Conservation (phyloP, 2,329 filamentous ascomycete genomes). For the Trichoderma sp. region DNA sequence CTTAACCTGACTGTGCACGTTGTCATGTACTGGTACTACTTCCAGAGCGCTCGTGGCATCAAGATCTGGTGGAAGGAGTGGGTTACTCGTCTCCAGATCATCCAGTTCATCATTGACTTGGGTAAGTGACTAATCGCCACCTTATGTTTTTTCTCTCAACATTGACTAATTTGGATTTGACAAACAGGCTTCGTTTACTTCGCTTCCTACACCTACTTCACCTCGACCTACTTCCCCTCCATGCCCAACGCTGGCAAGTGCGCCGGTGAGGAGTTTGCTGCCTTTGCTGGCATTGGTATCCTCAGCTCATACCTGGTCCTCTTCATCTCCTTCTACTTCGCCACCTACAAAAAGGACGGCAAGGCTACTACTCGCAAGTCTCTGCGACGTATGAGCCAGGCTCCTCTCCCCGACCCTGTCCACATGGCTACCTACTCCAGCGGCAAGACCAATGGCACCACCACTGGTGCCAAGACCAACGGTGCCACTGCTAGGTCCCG, state of each 20-base stretch:
- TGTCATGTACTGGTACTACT: constrained; percentile 99
- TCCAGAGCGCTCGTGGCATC: constrained; percentile 94
- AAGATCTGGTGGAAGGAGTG: constrained; percentile 99
- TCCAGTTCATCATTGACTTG: constrained; percentile 95
- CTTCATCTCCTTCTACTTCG: constrained; percentile 98
- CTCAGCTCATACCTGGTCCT: constrained; percentile 94
- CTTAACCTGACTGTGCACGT: constrained; percentile 94
- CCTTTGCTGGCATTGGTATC: constrained; percentile 87
- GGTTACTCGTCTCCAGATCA: constrained; percentile 96
- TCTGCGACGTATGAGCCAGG: constrained; percentile 65
- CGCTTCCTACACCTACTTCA: constrained; percentile 98
- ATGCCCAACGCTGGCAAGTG: constrained; percentile 84
- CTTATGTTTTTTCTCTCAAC: neutral
- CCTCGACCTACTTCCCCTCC: constrained; percentile 82
- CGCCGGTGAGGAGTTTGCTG: constrained; percentile 95
- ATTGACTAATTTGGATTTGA: constrained; percentile 29
- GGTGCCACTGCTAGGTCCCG: constrained; percentile 66
- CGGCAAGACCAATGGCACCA: constrained; percentile 55
- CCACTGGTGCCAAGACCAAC: constrained; percentile 59
- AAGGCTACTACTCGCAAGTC: constrained; percentile 83
- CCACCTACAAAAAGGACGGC: constrained; percentile 87
- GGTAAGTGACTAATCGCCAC: constrained; percentile 57
- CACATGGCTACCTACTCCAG: constrained; percentile 56
- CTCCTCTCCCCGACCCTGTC: constrained; percentile 71
- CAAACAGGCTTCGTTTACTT: constrained; percentile 90